A percentile compares a stretch with the other conserved stretches of the same genome.
These are phyloP conservation scores for Neltuma alba DNA, from an alignment of 306 rosid genomes.

Conservation along the genomic window DNA sequence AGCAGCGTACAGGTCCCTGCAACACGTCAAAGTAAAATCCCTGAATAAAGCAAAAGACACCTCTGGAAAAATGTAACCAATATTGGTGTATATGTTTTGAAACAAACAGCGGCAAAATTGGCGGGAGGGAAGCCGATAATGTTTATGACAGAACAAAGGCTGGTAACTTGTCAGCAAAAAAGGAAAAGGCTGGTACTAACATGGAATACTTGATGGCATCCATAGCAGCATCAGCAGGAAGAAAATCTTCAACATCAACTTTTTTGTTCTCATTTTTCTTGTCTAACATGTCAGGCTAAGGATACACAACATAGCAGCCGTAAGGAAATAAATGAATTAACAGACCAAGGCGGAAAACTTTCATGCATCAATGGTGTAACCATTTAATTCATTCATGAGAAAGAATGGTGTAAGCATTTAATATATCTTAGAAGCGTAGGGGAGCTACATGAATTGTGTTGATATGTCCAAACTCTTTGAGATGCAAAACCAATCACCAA, in stretches of 20 bases:
- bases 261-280: slow-evolving; percentile 97
- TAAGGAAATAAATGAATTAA: slow-evolving; percentile 11
- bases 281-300: slow-evolving; percentile 68
- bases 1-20: slow-evolving; percentile 93
- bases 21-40: slow-evolving; percentile 26
- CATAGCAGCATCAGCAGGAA: slow-evolving; percentile 79
- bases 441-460: neutral
- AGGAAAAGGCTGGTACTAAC: slow-evolving; percentile 57
- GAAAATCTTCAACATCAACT: slow-evolving; percentile 93
- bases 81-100: slow-evolving; percentile 1
- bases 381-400: neutral
- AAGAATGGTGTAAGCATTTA: neutral
- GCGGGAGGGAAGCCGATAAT: neutral
- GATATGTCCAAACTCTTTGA: neutral
- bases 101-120: neutral
- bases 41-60: neutral
- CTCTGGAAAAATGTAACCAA: slow-evolving; percentile 2
- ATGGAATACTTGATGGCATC: slow-evolving; percentile 89
- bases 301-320: slow-evolving; percentile 30
- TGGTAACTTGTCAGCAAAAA: no score
- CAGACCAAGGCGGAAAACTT: neutral
- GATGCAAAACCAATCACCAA: slow-evolving; percentile 9
- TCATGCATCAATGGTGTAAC: neutral
- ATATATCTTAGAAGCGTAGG: neutral
- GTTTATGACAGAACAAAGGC: slow-evolving; percentile 2